Evolutionary conservation across 768 basidiomycete genomes (phyloP).

Genomic region (Lactarius vividus): DNA sequence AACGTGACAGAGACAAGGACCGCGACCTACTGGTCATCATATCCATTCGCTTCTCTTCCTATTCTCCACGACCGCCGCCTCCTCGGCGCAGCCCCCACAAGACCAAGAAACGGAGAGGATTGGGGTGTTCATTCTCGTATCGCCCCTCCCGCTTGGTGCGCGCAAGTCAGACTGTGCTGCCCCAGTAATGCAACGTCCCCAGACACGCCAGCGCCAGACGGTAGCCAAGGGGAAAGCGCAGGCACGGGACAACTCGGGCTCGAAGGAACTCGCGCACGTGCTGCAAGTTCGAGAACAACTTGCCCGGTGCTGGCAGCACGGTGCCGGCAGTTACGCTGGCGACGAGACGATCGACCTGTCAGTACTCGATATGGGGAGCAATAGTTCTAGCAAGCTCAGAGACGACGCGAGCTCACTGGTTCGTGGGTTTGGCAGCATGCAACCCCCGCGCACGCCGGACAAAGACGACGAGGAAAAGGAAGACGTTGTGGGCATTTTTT

Average conservation of each 20-base stretch:
- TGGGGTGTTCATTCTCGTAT: neutral
- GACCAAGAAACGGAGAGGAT: neutral
- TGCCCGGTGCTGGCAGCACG: neutral
- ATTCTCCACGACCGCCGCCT: neutral
- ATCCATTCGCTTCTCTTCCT: conserved; percentile 2
- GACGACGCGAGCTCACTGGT: too few species aligned
- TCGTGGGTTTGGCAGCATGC: too few species aligned
- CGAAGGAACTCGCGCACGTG: conserved; percentile 3
- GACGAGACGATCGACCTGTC: too few species aligned
- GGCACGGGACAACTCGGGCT: conserved; percentile 1
- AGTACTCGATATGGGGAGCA: too few species aligned
- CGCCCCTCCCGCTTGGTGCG: neutral
- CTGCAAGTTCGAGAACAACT: conserved; percentile 16
- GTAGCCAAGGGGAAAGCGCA: neutral
- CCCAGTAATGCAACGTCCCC: neutral
- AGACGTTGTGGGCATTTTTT: too few species aligned
- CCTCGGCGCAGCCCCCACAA: neutral
- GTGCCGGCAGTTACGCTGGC: too few species aligned
- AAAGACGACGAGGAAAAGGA: too few species aligned
- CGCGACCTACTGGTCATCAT: conserved; percentile 1
- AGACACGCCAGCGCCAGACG: neutral
- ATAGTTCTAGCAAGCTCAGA: too few species aligned
- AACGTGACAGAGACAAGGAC: neutral
- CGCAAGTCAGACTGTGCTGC: conserved; percentile 10
- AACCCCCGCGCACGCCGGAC: too few species aligned